Conservation (phyloP, 352 stramenopile genomes). For the Phytophthora brassicae region DNA sequence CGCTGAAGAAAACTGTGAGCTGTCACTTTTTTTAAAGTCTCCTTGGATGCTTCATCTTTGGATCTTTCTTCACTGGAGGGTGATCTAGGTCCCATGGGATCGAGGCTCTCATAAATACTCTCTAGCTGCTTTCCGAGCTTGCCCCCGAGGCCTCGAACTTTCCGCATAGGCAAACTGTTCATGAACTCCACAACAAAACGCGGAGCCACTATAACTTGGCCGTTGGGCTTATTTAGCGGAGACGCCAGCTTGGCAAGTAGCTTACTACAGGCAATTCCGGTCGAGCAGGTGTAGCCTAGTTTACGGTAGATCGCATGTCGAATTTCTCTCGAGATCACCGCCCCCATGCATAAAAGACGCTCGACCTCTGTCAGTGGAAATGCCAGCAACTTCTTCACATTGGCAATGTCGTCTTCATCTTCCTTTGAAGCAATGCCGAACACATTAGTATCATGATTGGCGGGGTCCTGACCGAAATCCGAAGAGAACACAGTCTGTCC, state of each 20-base stretch:
- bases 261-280: conserved; percentile 78
- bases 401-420: conserved; percentile 23
- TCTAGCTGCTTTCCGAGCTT: conserved; percentile 78
- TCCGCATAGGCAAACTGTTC: conserved; percentile 71
- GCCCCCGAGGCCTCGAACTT: conserved; percentile 72
- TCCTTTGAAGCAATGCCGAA: conserved; percentile 57
- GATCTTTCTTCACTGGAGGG: neutral
- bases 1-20: conserved; percentile 55
- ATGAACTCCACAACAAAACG: conserved; percentile 68
- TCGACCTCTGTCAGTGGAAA: conserved; percentile 73
- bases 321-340: conserved; percentile 71
- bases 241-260: conserved; percentile 78
- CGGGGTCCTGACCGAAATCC: conserved; percentile 58
- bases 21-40: conserved; percentile 28
- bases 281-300: conserved; percentile 82
- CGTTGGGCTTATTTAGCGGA: conserved; percentile 80
- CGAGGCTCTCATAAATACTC: conserved; percentile 51
- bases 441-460: conserved; percentile 69
- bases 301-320: conserved; percentile 57
- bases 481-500: conserved; percentile 52
- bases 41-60: conserved; percentile 1
- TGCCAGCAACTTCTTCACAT: conserved; percentile 20
- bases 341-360: conserved; percentile 66
- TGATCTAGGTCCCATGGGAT: neutral
- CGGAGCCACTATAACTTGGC: conserved; percentile 69